Base-by-base conservation (phyloP, 2,329 filamentous ascomycete genomes). In the Rutstroemia sp. region DNA sequence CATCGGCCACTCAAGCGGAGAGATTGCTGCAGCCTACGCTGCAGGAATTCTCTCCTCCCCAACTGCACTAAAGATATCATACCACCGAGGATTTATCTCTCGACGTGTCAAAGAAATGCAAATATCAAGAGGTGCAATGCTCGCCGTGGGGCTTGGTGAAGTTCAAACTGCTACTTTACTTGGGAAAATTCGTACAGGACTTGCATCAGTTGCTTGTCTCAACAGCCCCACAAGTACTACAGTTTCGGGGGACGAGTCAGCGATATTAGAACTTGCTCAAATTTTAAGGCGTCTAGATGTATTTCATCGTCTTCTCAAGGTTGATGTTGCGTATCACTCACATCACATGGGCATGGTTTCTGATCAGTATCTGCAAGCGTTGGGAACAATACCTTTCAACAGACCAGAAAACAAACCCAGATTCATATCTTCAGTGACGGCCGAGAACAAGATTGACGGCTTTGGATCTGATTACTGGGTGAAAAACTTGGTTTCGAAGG, bases 101-200 rank as follows among this genome's bases (percentile, higher is more conserved):
- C 8, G 18, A 12, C n/a, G 14, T 49, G 46, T n/a, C 48, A 52
- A 54, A 18, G 62, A 61, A 3, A 56, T 66, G 12, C 58, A 65
- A 10, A 19, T 48, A 38, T 10, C 39, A 34, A 25, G 61, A 59
- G 80, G 80, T 0, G 69, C 73, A 12, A 83, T 83, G 81, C 72
- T 81, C 63, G 80, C 80, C 1, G 77, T 81, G 2, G 80, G 64
- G 37, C 44, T 59, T 14, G 45, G 47, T 64, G 66, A 19, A 63
- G 61, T 34, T 49, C 68, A 5, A 8, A 55, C 50, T 0, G 16
- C 47, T 9, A 14, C 23, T n/a, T 58, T 58, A 12, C 27, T 61
- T n/a, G n/a, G 52, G 5, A 5, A 38, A 12, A 16, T 58, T 14
- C 49, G 27, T 27, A 59, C 45, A 18, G 60, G 58, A 38, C 39